These are phyloP conservation scores for Penicillium antarcticum DNA, from an alignment of 495 filamentous ascomycete species.

Conservation along the genomic window DNA sequence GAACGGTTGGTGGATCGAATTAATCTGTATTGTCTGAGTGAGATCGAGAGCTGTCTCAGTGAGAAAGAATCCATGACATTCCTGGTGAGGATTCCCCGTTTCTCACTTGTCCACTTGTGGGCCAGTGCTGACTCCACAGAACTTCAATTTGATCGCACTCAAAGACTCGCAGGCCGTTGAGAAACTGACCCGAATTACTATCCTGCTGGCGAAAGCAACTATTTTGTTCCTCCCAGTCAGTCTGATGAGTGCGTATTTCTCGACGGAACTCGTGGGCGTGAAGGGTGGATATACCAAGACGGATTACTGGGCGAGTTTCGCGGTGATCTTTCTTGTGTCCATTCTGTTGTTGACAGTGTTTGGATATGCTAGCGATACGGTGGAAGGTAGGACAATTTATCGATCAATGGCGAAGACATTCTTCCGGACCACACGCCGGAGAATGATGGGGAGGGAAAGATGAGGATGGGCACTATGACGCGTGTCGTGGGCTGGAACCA, in stretches of 20 bases:
- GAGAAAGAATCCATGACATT: slow-evolving; percentile 78
- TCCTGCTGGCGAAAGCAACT: slow-evolving; percentile 77
- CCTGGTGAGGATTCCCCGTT: slow-evolving; percentile 44
- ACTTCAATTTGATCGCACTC: slow-evolving; percentile 85
- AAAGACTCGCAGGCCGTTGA: slow-evolving; percentile 79
- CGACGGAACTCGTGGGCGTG: slow-evolving; percentile 61
- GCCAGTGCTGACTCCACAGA: slow-evolving; percentile 45
- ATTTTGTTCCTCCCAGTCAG: slow-evolving; percentile 84
- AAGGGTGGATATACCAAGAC: slow-evolving; percentile 53
- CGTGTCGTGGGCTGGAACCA: slow-evolving; percentile 4
- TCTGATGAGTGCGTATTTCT: slow-evolving; percentile 83
- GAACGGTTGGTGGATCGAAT: slow-evolving; percentile 73
- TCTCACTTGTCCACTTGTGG: background rate
- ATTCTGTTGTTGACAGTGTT: slow-evolving; percentile 52
- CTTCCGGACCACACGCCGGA: slow-evolving; percentile 31
- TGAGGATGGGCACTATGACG: slow-evolving; percentile 2
- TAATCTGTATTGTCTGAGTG: slow-evolving; percentile 73
- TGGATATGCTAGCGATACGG: slow-evolving; percentile 44
- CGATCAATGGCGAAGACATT: slow-evolving; percentile 39
- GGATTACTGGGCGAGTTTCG: slow-evolving; percentile 74
- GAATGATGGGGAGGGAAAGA: slow-evolving; percentile 5
- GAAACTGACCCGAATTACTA: slow-evolving; percentile 73
- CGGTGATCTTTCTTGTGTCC: slow-evolving; percentile 62
- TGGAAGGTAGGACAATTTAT: slow-evolving; percentile 52
- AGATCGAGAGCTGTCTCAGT: slow-evolving; percentile 72